A percentile compares a stretch with the other conserved stretches of the same genome.
Evolutionary conservation across 2,329 filamentous ascomycete species (phyloP).

Genomic region (Fusarium stilboides): DNA sequence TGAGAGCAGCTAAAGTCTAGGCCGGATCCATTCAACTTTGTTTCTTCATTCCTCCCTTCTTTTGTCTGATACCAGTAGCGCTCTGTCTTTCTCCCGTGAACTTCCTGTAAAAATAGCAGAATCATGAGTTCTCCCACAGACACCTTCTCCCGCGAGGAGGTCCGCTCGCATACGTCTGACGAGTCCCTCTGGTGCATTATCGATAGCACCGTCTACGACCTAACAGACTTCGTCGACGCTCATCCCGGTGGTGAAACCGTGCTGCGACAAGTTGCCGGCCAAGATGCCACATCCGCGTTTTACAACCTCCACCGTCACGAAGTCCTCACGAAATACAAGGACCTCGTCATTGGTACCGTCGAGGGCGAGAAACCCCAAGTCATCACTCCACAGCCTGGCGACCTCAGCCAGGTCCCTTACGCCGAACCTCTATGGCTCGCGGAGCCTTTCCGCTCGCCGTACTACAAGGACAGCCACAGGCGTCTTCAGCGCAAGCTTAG

Average conservation of each 20-base stretch:
- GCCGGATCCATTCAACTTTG: neutral
- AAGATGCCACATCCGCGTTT: conserved; percentile 86
- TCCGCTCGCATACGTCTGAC: conserved; percentile 81
- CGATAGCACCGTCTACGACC: conserved; percentile 89
- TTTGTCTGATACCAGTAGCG: neutral
- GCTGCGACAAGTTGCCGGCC: conserved; percentile 83
- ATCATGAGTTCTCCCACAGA: conserved; percentile 57
- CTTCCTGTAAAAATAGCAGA: neutral
- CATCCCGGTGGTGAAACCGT: conserved; percentile 88
- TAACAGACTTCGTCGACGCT: conserved; percentile 86
- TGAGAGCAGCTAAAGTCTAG: conserved; percentile 8
- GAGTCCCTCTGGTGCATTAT: conserved; percentile 88
- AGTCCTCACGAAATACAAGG: conserved; percentile 84
- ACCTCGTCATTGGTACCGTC: conserved; percentile 82
- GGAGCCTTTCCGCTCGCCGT: conserved; percentile 82
- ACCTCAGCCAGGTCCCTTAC: conserved; percentile 84
- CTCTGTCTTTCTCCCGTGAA: neutral
- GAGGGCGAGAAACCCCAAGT: conserved; percentile 82
- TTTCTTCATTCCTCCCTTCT: neutral
- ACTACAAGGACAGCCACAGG: conserved; percentile 83
- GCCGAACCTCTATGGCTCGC: conserved; percentile 88
- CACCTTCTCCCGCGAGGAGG: conserved; percentile 74
- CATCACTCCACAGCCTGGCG: conserved; percentile 77
- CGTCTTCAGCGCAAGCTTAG: conserved; percentile 78
- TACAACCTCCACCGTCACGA: conserved; percentile 95